Evolutionary conservation across 805 yeast species (phyloP), one percentile per base, ranked within the genome.

Genomic region (Priceomyces melissophilus): DNA sequence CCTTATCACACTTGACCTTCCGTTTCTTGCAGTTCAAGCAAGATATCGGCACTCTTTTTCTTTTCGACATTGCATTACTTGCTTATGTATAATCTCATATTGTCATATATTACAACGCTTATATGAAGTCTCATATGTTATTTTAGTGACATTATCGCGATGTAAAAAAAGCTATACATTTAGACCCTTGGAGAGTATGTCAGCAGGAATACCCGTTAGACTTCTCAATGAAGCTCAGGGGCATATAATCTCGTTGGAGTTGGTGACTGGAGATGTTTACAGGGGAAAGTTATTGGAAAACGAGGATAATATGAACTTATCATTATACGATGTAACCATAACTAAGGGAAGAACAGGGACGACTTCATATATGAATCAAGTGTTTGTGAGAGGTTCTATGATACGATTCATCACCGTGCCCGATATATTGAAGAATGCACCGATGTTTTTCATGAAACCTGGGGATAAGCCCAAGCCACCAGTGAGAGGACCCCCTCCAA

Each of bases 231-330:
- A 90, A 63, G 86, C 96, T 1, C 75, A 83, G 71, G 96, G 97
- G 36, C 98, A 91, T 57, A 68, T 81, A 3, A 81, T 91, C 7
- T 79, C 95, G 1, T 60, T 91, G 12, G 99, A 91, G 60, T 76
- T 91, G 39, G 77, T 78, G 17, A 81, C 89, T 0, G 98, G 98
- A 2, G 90, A 85, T 47, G 78, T 85, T 0, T 91, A 91, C 57
- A 73, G 95, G 29, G 99, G 99, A 2, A 88, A 84, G 57, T 73
- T 91, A 35, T 59, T 84, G 3, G 96, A 85, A 55, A 82, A 84
- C 35, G 96, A 91, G 64, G 98, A 91, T 54, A 90, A 84, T 61
- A 93, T 91, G 98, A 91, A 91, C 58, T 79, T 91, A 17, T 95
- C 90, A 45, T 63, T 91, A 37, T 70, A 78, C 47, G 96, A 91